Base-by-base conservation (phyloP, 768 basidiomycete genomes). In the Strobilomyces echinocephalus region DNA sequence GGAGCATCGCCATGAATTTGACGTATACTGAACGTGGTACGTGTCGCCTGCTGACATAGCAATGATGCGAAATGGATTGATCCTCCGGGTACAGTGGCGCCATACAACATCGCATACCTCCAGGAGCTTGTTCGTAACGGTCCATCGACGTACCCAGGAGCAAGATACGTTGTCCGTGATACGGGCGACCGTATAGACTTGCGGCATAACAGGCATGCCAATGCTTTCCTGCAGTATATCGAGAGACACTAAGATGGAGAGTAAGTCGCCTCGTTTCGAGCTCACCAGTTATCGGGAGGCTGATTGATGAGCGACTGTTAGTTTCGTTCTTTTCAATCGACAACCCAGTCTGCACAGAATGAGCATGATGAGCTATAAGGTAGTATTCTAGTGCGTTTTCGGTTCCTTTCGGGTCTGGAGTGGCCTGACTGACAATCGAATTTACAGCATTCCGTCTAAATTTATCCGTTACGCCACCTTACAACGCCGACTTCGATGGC, bases 291-390 rank as follows among this genome's bases (percentile, higher is more conserved):
- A 28, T n/a, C 9, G 2, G 3, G 18, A 9, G 9, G 16, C 44
- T 48, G 42, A 50, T 55, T 46, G 33, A n/a, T 44, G 36, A 28
- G 59, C 7, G 16, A 39, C 39, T 62, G 0, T 24, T 8, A 61
- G 59, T 24, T 59, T 64, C 48, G 60, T 70, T 53, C 75, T 99
- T 49, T 98, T 99, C 76, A 98, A 99, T 70, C 95, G 97, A 49
- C 97, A 99, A 68, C 97, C 97, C 11, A 90, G 86, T 80, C 73
- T 98, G 71, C 97, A 99, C 72, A 99, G 98, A 73, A 98, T 98
- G 97, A 95, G 93, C 79, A 98, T 98, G 97, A 98, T 98, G 97
- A 91, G 91, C 71, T 95, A 98, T 75, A 85, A 95, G 34, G 91
- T 98, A 28, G 12, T 97, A 98, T 72, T 98, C 95, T 20, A 98